phyloP scores from a whole-genome alignment of 225 moss, liverwort and hornwort genomes.

The Pseudoscleropodium purum region DNA sequence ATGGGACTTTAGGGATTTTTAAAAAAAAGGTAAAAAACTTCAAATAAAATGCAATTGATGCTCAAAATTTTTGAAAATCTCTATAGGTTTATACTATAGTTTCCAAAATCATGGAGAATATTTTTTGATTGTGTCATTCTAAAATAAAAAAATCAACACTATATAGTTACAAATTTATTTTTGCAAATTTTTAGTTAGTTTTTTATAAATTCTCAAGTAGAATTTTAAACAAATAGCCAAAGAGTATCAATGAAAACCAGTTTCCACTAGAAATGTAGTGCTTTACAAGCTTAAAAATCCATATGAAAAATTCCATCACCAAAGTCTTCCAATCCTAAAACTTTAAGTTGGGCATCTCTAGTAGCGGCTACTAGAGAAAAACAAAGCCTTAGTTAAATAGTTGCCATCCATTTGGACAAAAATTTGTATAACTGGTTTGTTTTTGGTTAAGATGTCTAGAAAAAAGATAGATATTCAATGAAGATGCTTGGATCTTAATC shows the following conservation, averaged over 20 bases:
- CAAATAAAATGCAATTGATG: not conserved
- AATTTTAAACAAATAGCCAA: not conserved
- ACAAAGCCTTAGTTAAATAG: not conserved
- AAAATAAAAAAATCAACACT: not conserved
- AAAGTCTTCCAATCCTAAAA: not conserved
- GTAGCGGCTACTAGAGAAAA: rapidly evolving
- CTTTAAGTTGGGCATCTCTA: rapidly evolving
- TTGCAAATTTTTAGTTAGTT: not conserved
- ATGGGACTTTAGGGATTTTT: too few species aligned
- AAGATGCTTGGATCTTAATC: not conserved
- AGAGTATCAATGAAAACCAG: not conserved
- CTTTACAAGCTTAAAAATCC: rapidly evolving
- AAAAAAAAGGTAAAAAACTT: not conserved
- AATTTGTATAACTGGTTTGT: not conserved
- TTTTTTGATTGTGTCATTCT: not conserved
- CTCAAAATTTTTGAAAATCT: not conserved
- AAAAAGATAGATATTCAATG: not conserved
- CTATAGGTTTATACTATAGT: not conserved
- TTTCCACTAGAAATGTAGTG: not conserved
- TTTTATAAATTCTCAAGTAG: not conserved
- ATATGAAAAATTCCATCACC: not conserved
- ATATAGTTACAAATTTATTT: not conserved
- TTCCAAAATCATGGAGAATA: not conserved
- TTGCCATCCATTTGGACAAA: not conserved
- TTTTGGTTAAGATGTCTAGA: rapidly evolving